phyloP scores from a whole-genome alignment of 1,139 yeast species.

The Yamadazyma aaseri region DNA sequence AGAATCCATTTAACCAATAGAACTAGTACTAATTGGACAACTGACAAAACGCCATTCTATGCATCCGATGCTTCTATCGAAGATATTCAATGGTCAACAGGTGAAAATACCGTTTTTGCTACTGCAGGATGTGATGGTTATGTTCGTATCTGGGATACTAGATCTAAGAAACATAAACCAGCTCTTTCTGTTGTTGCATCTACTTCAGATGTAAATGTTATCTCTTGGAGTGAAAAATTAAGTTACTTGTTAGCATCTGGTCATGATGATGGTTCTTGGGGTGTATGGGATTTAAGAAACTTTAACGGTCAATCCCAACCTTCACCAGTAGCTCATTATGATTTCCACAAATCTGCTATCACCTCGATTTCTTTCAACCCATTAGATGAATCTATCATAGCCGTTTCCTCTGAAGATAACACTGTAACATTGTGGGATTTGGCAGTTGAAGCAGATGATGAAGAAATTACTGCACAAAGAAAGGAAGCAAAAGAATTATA shows the following conservation, averaged over 20 bases:
- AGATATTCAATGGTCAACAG: constrained; percentile 95
- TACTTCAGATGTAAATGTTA: constrained; percentile 85
- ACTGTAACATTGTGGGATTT: constrained; percentile 97
- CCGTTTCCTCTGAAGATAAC: constrained; percentile 94
- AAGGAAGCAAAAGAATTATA: constrained; percentile 73
- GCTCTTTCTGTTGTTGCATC: constrained; percentile 85
- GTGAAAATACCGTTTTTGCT: constrained; percentile 91
- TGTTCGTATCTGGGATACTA: constrained; percentile 93
- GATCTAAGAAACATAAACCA: constrained; percentile 89
- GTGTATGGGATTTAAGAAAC: constrained; percentile 95
- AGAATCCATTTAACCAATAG: constrained; percentile 76
- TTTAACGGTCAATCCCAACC: constrained; percentile 63
- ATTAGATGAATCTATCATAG: constrained; percentile 89
- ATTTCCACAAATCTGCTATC: constrained; percentile 90
- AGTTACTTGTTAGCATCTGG: constrained; percentile 90
- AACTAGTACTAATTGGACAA: constrained; percentile 77
- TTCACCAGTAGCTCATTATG: constrained; percentile 85
- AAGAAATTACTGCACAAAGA: constrained; percentile 79
- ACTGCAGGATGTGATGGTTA: constrained; percentile 91
- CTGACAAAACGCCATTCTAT: constrained; percentile 78
- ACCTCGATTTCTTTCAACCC: constrained; percentile 96
- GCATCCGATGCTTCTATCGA: constrained; percentile 80
- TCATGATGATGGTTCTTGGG: constrained; percentile 97
- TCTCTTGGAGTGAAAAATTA: constrained; percentile 91
- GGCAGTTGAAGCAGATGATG: constrained; percentile 96